Percentiles rank a stretch among this genome's conserved stretches.
Conservation (phyloP, 768 basidiomycete genomes). For the Myochromella boudieri region DNA sequence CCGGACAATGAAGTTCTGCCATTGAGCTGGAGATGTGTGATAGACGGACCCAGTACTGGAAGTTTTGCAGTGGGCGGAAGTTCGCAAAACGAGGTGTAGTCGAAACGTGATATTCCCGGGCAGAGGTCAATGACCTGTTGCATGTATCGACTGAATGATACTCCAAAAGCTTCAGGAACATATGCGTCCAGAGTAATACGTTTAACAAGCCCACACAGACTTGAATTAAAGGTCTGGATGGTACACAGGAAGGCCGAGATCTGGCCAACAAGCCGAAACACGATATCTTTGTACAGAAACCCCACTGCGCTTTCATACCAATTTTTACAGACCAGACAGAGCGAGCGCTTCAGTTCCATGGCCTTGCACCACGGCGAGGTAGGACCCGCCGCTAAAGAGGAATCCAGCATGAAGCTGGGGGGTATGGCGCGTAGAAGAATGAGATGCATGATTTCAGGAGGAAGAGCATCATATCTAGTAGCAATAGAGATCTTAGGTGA, state of each 20-base stretch:
- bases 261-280: slow-evolving; percentile 22
- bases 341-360: slow-evolving; percentile 17
- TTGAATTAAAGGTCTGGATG: slow-evolving; percentile 9
- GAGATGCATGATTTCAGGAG: slow-evolving; percentile 22
- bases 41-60: slow-evolving; percentile 5
- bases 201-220: slow-evolving; percentile 13
- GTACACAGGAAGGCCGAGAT: slow-evolving; percentile 19
- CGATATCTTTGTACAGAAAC: slow-evolving; percentile 25
- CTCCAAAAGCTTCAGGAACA: slow-evolving; percentile 9
- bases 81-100: slow-evolving; percentile 1
- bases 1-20: not conserved
- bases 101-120: slow-evolving; percentile 5
- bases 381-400: slow-evolving; percentile 13
- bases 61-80: slow-evolving; percentile 6
- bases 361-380: slow-evolving; percentile 23
- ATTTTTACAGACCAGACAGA: slow-evolving; percentile 23
- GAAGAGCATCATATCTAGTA: slow-evolving; percentile 9
- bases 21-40: slow-evolving; percentile 6
- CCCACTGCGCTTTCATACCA: slow-evolving; percentile 24
- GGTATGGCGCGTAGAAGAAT: slow-evolving; percentile 25
- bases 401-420: slow-evolving; percentile 20
- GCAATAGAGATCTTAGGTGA: no score
- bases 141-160: slow-evolving; percentile 10
- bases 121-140: slow-evolving; percentile 11
- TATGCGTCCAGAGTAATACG: slow-evolving; percentile 13